Base-by-base conservation (phyloP, 768 basidiomycete species). In the Sistotremastrum niveocremeum region DNA sequence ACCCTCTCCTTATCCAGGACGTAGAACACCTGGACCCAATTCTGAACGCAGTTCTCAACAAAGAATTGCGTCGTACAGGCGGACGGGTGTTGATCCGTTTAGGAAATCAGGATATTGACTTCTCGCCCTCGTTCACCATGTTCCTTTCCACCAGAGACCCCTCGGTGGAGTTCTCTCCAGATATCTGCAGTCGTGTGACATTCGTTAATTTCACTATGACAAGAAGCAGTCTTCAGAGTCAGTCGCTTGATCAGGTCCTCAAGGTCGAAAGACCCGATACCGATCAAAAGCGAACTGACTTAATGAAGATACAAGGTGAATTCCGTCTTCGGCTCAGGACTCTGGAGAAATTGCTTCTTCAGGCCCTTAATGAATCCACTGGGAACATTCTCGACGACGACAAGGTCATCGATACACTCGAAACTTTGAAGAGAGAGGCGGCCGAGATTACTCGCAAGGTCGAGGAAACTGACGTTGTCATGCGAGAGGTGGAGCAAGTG, bases 131-230 rank as follows among this genome's bases (percentile, higher is more conserved):
- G n/a, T 99, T 99, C 72, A 95, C 89, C 4, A 93, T 99, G 89
- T 99, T 99, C 77, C 72, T 99, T 39, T 88, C 94, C 2, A 99
- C 95, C 7, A 71, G 95, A 20, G 93, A 99, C 61, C 93, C 95
- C 2, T 94, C 94, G 0, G 84, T 95, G 51, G 91, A 97, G 56
- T 97, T 99, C 65, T 87, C 94, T 8, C 91, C 95, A 3, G 95
- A 99, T 61, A 93, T 99, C 54, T 98, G 94, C 71, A 94, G 90
- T 69, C 79, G 95, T 49, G 88, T 94, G 30, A 89, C 85, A 0
- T 90, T 93, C 56, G 88, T 93, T 65, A 93, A 90, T 67, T 93
- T 91, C 64, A 94, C 93, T 30, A 99, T 99, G 94, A 99, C 95
- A 0, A 78, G 91, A 48, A 90, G 90, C 61, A 98, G 94, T 73